Conservation (phyloP, 106 monocot genomes). For the Phalaenopsis aphrodite region DNA sequence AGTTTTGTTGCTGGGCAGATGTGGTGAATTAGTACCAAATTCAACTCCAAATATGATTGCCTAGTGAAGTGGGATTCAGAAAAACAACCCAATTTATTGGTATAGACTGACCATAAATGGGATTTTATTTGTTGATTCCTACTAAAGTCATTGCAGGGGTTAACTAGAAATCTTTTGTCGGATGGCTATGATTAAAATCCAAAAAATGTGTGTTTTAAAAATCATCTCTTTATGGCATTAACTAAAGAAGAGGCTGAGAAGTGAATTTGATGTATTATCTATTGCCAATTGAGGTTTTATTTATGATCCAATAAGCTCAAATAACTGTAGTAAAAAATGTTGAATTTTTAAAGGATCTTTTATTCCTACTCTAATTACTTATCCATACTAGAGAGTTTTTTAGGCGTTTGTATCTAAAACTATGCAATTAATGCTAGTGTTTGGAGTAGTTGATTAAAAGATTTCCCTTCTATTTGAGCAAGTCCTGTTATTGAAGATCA, state of each 20-base stretch:
- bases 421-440: neutral
- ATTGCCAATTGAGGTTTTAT: neutral
- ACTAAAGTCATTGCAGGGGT: neutral
- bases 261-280: neutral
- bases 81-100: neutral
- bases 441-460: neutral
- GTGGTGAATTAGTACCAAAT: neutral
- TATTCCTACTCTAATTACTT: neutral
- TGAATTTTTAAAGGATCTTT: neutral
- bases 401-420: neutral
- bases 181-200: neutral
- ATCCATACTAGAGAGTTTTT: neutral
- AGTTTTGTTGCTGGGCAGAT: neutral
- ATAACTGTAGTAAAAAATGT: neutral
- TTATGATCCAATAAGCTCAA: neutral
- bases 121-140: neutral
- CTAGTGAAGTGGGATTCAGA: neutral
- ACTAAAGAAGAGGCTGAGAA: neutral
- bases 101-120: too few species aligned
- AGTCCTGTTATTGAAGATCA: neutral
- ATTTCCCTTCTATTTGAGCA: neutral
- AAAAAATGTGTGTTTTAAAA: neutral
- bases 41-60: neutral
- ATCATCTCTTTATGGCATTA: neutral
- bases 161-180: neutral